These are phyloP conservation scores for Ceratocystis papillata DNA, from an alignment of 2,329 filamentous ascomycete species.

Conservation along the genomic window DNA sequence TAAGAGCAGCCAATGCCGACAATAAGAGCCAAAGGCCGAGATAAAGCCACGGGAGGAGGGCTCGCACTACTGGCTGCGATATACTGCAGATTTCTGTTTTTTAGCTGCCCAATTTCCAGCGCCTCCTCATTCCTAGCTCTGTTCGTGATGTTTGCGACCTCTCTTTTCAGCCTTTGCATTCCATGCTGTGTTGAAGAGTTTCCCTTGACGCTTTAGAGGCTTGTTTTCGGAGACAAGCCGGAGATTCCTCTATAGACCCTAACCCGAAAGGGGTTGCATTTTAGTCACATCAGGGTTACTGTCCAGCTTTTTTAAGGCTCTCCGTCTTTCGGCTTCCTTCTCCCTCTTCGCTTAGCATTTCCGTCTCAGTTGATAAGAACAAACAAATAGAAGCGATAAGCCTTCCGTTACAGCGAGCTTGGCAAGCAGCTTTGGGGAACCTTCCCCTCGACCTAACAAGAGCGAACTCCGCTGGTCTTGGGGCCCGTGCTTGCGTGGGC, in stretches of 20 bases:
- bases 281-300: background rate
- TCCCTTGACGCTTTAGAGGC: background rate
- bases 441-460: background rate
- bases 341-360: background rate
- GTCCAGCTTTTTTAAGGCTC: background rate
- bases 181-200: background rate
- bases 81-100: background rate
- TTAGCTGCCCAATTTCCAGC: background rate
- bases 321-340: conserved; percentile 8
- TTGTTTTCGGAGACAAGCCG: conserved; percentile 6
- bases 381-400: background rate
- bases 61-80: background rate
- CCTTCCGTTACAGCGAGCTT: background rate
- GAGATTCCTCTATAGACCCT: background rate
- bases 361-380: background rate
- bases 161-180: background rate
- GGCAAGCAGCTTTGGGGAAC: background rate
- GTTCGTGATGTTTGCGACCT: background rate
- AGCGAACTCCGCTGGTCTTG: conserved; percentile 3
- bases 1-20: background rate
- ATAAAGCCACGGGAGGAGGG: background rate
- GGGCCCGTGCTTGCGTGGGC: background rate
- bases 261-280: background rate
- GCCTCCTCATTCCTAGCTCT: background rate
- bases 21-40: background rate